A percentile compares a stretch with the other conserved stretches of the same genome.
Conservation (phyloP, 2,329 filamentous ascomycete species). For the Talaromyces sp. region DNA sequence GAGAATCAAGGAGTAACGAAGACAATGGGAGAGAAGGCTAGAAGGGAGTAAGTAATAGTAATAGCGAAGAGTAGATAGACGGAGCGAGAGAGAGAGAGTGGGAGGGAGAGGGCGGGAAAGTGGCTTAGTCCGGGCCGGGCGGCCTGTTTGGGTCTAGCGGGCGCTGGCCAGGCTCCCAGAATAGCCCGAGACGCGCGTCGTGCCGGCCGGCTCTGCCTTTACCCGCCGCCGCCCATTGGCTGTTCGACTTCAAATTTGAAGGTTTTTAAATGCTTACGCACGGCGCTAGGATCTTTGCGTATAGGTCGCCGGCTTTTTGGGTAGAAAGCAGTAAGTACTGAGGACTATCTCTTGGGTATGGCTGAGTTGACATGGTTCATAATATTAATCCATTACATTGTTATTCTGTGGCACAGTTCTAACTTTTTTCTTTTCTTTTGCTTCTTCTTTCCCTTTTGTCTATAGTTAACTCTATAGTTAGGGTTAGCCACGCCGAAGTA, state of each 20-base stretch:
- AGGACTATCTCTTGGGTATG: not conserved
- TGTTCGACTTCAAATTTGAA: not conserved
- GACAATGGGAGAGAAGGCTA: not conserved
- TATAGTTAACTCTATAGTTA: no score
- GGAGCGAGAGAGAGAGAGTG: not conserved
- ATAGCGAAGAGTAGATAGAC: not conserved
- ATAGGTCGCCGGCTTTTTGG: not conserved
- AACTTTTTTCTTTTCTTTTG: not conserved
- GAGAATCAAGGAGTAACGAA: not conserved
- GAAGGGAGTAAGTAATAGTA: no score
- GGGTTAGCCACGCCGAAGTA: not conserved
- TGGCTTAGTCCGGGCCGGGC: not conserved
- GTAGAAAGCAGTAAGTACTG: no score
- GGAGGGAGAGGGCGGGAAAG: not conserved
- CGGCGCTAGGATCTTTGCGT: not conserved
- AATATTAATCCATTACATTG: no score
- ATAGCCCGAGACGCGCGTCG: conserved; percentile 1
- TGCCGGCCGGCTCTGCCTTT: not conserved
- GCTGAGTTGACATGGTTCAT: not conserved
- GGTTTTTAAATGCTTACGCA: not conserved
- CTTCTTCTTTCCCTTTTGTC: not conserved
- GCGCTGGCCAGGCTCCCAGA: not conserved
- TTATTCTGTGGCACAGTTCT: not conserved
- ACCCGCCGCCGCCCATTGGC: not conserved
- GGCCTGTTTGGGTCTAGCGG: not conserved